Conservation (phyloP, 768 basidiomycete species). For the Obba rivulosa region DNA sequence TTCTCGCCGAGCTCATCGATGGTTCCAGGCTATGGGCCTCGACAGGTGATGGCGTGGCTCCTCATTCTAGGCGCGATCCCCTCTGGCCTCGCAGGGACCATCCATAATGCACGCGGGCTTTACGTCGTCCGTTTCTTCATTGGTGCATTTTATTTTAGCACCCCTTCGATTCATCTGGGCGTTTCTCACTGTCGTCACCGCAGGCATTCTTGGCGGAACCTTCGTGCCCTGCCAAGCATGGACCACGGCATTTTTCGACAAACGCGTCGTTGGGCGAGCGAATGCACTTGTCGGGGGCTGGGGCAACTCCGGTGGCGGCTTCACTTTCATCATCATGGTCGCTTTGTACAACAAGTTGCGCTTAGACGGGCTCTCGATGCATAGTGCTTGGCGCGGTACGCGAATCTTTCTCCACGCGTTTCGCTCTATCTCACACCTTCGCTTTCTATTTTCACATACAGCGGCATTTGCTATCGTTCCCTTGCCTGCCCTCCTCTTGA, state of each 20-base stretch:
- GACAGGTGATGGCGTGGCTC: slow-evolving; percentile 49
- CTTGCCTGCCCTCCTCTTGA: slow-evolving; percentile 42
- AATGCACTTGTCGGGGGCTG: slow-evolving; percentile 55
- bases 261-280: slow-evolving; percentile 38
- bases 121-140: slow-evolving; percentile 52
- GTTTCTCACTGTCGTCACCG: neutral
- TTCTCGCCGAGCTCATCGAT: neutral
- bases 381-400: slow-evolving; percentile 43
- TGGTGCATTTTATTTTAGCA: slow-evolving; percentile 20
- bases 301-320: slow-evolving; percentile 43
- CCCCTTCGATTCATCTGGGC: neutral
- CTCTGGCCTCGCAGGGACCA: slow-evolving; percentile 51
- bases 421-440: neutral
- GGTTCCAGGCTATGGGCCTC: slow-evolving; percentile 42
- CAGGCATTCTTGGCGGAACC: slow-evolving; percentile 46
- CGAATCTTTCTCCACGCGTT: neutral
- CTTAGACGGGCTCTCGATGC: slow-evolving; percentile 30
- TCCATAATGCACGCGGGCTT: slow-evolving; percentile 33
- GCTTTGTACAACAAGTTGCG: slow-evolving; percentile 40
- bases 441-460: neutral
- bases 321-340: slow-evolving; percentile 55
- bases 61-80: slow-evolving; percentile 53
- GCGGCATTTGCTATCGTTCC: slow-evolving; percentile 53
- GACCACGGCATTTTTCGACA: slow-evolving; percentile 59
- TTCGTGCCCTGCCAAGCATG: slow-evolving; percentile 60